Base-by-base conservation (phyloP, 208 protist species). In the Blechomonas ayalai region DNA sequence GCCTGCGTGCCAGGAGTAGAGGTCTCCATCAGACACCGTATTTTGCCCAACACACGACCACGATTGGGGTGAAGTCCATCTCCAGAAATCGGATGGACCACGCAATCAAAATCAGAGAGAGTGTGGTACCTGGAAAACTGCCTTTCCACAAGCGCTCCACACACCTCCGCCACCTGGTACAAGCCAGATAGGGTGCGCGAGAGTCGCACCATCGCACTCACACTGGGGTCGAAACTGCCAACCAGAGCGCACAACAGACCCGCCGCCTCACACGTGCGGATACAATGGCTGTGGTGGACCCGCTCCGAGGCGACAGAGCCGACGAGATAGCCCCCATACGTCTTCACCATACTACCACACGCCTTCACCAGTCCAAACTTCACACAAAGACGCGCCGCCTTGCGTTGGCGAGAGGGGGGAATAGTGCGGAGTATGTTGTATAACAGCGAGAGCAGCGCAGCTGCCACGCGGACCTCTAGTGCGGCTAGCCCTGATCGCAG, bases 401-500 rank as follows among this genome's bases (percentile, higher is more conserved):
- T 67, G 23, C 45, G 23, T 49, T 72, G 61, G 48, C 63, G 57
- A 16, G 71, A 58, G 4, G 33, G 24, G 7, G 64, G 49, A 9
- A 70, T 59, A 31, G 55, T 59, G 22, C 59, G 65, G 20, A 87
- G 50, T 3, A 91, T 50, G 42, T 87, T 87, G 59, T 87, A 91
- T 7, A 91, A 32, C 16, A 87, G 37, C 6, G 74, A 79, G 13
- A 86, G 48, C 15, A 87, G 12, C 6, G 52, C 57, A 19, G 60
- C 58, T 0, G 44, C 69, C 12, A 73, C 67, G 4, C 66, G 42
- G 2, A 57, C 42, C 32, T 74, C 68, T 2, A 40, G 39, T 18
- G 52, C 22, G 6, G 79, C 59, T 28, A 74, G 29, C 19, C 76
- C 64, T 24, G 63, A 67, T 0, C 68, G 68, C 18, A 60, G 51